Conservation (phyloP, 257 asterid species). For the Sherardia arvensis region DNA sequence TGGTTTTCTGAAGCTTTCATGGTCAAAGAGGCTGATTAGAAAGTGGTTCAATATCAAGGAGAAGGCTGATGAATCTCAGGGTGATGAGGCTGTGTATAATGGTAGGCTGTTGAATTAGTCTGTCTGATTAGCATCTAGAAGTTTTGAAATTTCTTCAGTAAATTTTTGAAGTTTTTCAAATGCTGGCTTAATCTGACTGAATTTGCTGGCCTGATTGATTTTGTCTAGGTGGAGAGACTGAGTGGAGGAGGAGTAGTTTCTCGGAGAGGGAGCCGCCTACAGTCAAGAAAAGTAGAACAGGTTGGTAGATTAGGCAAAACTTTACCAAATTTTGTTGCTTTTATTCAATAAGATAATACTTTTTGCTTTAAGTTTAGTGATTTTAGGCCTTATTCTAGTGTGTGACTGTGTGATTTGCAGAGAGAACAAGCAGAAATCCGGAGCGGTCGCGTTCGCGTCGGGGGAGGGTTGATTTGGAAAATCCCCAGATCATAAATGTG, state of each 20-base stretch:
- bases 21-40: slow-evolving; percentile 80
- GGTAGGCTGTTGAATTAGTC: slow-evolving; percentile 36
- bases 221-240: slow-evolving; percentile 54
- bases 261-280: slow-evolving; percentile 77
- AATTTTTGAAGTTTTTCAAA: neutral
- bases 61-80: slow-evolving; percentile 57
- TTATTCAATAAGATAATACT: neutral
- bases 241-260: slow-evolving; percentile 81
- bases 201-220: slow-evolving; percentile 13
- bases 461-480: slow-evolving; percentile 76
- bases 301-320: slow-evolving; percentile 19
- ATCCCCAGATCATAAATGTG: slow-evolving; percentile 88
- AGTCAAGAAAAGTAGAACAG: slow-evolving; percentile 71
- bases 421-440: slow-evolving; percentile 48
- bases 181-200: slow-evolving; percentile 4
- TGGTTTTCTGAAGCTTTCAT: slow-evolving; percentile 69
- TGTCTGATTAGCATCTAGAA: slow-evolving; percentile 1
- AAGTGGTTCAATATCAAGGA: slow-evolving; percentile 85
- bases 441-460: slow-evolving; percentile 63
- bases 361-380: neutral
- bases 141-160: slow-evolving; percentile 3
- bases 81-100: slow-evolving; percentile 64
- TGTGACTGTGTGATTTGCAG: slow-evolving; percentile 33
- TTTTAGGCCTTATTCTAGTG: neutral
- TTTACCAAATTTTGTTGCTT: neutral